These are phyloP conservation scores for Fragilaria radians DNA, from an alignment of 108 stramenopile genomes.

Conservation along the genomic window DNA sequence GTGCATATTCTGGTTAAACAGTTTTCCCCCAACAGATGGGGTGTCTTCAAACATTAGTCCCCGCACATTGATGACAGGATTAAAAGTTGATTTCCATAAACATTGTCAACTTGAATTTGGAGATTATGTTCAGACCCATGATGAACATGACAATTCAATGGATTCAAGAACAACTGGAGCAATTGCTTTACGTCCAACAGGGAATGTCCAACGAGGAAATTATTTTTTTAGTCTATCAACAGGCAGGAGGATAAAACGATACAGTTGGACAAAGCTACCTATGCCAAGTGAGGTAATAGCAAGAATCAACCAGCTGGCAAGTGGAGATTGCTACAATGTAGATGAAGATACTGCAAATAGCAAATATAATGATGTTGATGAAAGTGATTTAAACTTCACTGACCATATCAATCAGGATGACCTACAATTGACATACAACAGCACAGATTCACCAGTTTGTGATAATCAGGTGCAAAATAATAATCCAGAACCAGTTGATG, in stretches of 20 bases:
- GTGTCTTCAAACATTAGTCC: no score
- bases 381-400: no score
- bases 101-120: constrained; percentile 27
- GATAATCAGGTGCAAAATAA: no score
- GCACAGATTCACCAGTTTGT: no score
- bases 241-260: constrained; percentile 12
- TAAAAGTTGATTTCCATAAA: constrained; percentile 1
- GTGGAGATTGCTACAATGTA: no score
- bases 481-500: no score
- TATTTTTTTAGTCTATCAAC: constrained; percentile 21
- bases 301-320: constrained; percentile 14
- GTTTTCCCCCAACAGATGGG: constrained; percentile 1
- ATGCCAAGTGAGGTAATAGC: constrained; percentile 22
- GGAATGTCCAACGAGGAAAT: constrained; percentile 26
- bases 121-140: constrained; percentile 25
- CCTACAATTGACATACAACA: no score
- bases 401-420: no score
- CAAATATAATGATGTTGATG: no score
- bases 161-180: constrained; percentile 14
- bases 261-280: constrained; percentile 11
- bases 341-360: no score
- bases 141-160: constrained; percentile 22
- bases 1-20: constrained; percentile 19
- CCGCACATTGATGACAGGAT: constrained; percentile 2
- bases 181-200: constrained; percentile 20